A percentile compares a stretch with the other conserved stretches of the same genome.
Evolutionary conservation across 805 yeast genomes (phyloP).

Genomic region (Saccharomycopsis sp.): DNA sequence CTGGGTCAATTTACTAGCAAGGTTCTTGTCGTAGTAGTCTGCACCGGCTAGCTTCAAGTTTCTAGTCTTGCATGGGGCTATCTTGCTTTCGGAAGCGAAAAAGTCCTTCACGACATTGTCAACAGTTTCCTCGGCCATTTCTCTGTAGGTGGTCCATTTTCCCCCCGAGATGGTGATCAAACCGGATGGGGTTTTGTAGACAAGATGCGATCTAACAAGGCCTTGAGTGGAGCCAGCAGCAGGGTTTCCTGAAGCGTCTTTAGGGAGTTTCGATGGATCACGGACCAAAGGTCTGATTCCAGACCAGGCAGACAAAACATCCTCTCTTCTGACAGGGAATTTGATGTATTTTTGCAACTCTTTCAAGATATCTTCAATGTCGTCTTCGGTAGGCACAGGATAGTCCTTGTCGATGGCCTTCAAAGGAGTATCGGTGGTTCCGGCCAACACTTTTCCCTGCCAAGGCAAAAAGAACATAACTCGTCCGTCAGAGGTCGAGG

Average conservation of each 20-base stretch:
- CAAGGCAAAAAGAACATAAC: conserved; percentile 96
- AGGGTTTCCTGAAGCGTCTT: conserved; percentile 24
- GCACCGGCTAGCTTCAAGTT: conserved; percentile 66
- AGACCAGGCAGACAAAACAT: conserved; percentile 92
- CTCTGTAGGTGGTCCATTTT: conserved; percentile 97
- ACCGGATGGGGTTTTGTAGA: conserved; percentile 65
- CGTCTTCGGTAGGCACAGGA: conserved; percentile 84
- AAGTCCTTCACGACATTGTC: conserved; percentile 51
- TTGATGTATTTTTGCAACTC: conserved; percentile 87
- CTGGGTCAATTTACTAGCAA: conserved; percentile 75
- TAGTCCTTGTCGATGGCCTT: conserved; percentile 53
- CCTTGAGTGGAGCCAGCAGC: conserved; percentile 65
- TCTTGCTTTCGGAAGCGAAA: conserved; percentile 34
- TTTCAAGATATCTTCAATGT: conserved; percentile 76
- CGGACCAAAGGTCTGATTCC: conserved; percentile 93
- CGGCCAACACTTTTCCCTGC: conserved; percentile 95
- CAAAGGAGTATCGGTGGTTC: conserved; percentile 91
- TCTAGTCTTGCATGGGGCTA: conserved; percentile 36
- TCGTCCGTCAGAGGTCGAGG: conserved; percentile 89
- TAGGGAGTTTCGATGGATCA: conserved; percentile 50
- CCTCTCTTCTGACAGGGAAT: conserved; percentile 82
- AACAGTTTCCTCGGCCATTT: conserved; percentile 94
- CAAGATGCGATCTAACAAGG: conserved; percentile 82
- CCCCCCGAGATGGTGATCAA: conserved; percentile 92
- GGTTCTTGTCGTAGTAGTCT: conserved; percentile 66